Evolutionary conservation across 2,329 filamentous ascomycete genomes (phyloP).

Genomic region (Diplodia intermedia): DNA sequence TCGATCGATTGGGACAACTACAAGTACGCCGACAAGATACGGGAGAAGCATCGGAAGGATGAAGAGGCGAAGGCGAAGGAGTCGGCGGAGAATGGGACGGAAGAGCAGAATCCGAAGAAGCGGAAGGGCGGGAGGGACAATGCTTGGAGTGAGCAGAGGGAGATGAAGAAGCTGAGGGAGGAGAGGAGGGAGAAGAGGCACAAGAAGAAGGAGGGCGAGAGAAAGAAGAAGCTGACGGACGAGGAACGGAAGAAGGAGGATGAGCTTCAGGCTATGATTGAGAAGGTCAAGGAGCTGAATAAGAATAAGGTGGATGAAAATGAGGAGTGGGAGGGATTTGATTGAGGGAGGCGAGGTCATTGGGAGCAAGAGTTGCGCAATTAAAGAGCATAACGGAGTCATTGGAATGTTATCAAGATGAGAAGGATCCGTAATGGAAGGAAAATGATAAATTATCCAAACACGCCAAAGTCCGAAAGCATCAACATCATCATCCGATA

Average conservation of each 20-base stretch:
- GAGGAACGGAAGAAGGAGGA: constrained; percentile 45
- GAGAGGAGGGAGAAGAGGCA: constrained; percentile 45
- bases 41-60: constrained; percentile 52
- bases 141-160: constrained; percentile 49
- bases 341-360: background rate
- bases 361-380: background rate
- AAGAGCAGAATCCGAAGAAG: constrained; percentile 16
- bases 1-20: constrained; percentile 50
- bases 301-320: constrained; percentile 39
- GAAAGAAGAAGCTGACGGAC: constrained; percentile 42
- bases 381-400: background rate
- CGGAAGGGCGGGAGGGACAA: constrained; percentile 40
- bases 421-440: background rate
- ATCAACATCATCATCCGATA: too few species aligned
- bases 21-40: constrained; percentile 54
- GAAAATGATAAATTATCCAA: too few species aligned
- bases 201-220: constrained; percentile 33
- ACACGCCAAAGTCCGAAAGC: too few species aligned
- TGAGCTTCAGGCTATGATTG: constrained; percentile 40
- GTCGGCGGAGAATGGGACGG: constrained; percentile 10
- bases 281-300: constrained; percentile 34
- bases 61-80: constrained; percentile 44
- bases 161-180: constrained; percentile 44
- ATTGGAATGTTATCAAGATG: background rate
- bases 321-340: constrained; percentile 43